phyloP scores from a whole-genome alignment of 1,284 basidiomycete species.

The Flammula alnicola region DNA sequence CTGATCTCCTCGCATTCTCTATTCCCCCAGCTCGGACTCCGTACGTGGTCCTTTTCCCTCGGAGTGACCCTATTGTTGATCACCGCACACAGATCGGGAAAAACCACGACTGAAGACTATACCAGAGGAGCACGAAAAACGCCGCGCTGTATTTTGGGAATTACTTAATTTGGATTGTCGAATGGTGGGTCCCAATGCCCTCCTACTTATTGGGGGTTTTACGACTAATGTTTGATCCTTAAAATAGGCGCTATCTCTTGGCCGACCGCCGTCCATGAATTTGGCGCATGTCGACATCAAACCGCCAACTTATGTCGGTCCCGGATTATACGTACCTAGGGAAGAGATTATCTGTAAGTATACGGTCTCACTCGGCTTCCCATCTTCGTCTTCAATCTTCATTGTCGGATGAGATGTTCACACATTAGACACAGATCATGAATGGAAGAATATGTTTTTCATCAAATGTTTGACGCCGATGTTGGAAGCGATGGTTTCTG shows the following conservation, averaged over 20 bases:
- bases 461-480: conserved; percentile 68
- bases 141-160: conserved; percentile 76
- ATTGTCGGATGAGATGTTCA: conserved; percentile 7
- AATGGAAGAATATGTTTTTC: conserved; percentile 77
- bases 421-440: conserved; percentile 52
- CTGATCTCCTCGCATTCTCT: conserved; percentile 9
- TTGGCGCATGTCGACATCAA: conserved; percentile 71
- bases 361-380: conserved; percentile 7
- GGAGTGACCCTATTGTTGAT: conserved; percentile 1
- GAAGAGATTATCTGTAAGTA: conserved; percentile 70
- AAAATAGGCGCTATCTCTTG: conserved; percentile 71
- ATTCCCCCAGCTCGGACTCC: conserved; percentile 53
- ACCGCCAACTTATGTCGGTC: conserved; percentile 60
- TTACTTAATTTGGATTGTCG: conserved; percentile 75
- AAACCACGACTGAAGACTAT: conserved; percentile 67
- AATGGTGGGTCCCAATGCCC: conserved; percentile 51
- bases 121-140: conserved; percentile 70
- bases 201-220: too few species aligned
- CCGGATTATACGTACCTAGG: conserved; percentile 58
- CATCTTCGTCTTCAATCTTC: background rate
- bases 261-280: conserved; percentile 73
- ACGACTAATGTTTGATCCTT: conserved; percentile 1
- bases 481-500: conserved; percentile 67
- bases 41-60: conserved; percentile 40
- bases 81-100: conserved; percentile 61